Conservation (phyloP, 106 monocot species). For the Allium fistulosum region DNA sequence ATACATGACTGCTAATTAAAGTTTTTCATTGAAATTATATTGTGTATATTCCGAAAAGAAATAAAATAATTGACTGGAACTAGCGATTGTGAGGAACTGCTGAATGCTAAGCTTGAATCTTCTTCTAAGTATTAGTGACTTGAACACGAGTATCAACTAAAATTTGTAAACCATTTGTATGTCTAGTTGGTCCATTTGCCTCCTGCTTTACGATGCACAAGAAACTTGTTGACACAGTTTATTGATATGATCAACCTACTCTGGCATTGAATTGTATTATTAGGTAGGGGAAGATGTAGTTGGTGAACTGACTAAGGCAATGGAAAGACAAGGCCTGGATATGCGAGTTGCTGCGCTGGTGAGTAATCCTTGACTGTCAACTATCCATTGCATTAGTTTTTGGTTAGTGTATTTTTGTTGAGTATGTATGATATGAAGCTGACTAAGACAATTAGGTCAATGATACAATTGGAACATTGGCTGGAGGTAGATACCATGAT, state of each 20-base stretch:
- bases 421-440: not conserved
- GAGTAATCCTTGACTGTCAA: constrained; percentile 1
- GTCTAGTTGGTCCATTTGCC: not conserved
- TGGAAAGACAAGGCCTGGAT: constrained; percentile 64
- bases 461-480: constrained; percentile 40
- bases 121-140: too few species aligned
- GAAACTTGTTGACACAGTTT: not conserved
- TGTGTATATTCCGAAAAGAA: too few species aligned
- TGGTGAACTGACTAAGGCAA: constrained; percentile 39
- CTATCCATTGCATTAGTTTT: not conserved
- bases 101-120: too few species aligned
- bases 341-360: constrained; percentile 59
- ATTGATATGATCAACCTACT: not conserved
- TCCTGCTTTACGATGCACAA: not conserved
- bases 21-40: too few species aligned
- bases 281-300: constrained; percentile 60
- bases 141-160: too few species aligned
- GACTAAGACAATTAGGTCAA: constrained; percentile 28
- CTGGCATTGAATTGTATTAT: constrained; percentile 4
- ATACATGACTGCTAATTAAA: too few species aligned
- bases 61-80: too few species aligned
- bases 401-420: not conserved
- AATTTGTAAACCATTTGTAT: constrained; percentile 1
- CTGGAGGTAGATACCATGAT: constrained; percentile 38
- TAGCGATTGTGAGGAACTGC: too few species aligned